Percentiles rank a stretch among this genome's conserved stretches.
Evolutionary conservation across 2,329 filamentous ascomycete species (phyloP).

Genomic region (Amylocarpus encephaloides): DNA sequence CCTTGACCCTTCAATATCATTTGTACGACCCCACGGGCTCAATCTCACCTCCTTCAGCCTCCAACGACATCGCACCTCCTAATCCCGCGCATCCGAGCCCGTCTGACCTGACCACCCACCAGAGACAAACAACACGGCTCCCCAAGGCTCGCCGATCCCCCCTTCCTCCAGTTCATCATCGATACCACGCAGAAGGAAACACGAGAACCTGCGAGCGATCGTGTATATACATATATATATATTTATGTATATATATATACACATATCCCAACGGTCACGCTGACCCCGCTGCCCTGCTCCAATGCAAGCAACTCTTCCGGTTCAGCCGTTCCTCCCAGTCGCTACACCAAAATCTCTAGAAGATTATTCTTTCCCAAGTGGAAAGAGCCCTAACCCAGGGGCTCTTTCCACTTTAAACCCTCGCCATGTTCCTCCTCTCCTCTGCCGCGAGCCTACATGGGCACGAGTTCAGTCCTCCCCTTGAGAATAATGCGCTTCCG

Average conservation of each 20-base stretch:
- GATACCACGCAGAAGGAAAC: too few relatives aligned
- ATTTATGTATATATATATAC: too few relatives aligned
- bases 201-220: too few relatives aligned
- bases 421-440: slow-evolving; percentile 29
- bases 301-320: neutral
- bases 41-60: slow-evolving; percentile 6
- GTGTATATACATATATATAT: too few relatives aligned
- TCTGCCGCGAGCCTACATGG: slow-evolving; percentile 24
- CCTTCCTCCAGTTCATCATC: too few relatives aligned
- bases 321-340: neutral
- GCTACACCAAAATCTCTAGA: neutral
- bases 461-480: slow-evolving; percentile 24
- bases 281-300: too few relatives aligned
- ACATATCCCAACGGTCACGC: too few relatives aligned
- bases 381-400: slow-evolving; percentile 19
- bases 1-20: neutral
- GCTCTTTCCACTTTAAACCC: slow-evolving; percentile 14
- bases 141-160: too few relatives aligned
- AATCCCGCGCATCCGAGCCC: neutral
- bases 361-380: slow-evolving; percentile 1
- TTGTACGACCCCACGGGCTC: neutral
- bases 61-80: neutral
- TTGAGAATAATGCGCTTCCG: slow-evolving; percentile 14
- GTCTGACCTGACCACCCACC: too few relatives aligned
- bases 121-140: too few relatives aligned